phyloP scores from a whole-genome alignment of 306 rosid genomes.

The Prinsepia uniflora region DNA sequence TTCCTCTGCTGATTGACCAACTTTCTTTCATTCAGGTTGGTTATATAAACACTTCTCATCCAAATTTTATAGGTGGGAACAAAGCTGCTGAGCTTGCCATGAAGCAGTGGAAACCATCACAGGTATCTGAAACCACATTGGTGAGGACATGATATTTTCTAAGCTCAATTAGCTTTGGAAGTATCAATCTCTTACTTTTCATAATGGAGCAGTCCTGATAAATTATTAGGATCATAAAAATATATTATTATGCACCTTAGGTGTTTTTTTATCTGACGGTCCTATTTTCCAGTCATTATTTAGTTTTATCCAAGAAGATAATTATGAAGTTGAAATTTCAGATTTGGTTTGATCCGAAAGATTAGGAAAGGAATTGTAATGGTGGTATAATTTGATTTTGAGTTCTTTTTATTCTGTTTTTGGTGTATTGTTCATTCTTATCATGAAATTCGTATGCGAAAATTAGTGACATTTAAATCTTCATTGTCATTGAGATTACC shows the following conservation, averaged over 20 bases:
- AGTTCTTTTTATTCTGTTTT: not conserved
- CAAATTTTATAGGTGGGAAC: constrained; percentile 42
- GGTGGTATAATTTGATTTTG: not conserved
- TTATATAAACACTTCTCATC: constrained; percentile 42
- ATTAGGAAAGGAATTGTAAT: not conserved
- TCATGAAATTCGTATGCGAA: not conserved
- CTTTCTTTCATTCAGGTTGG: constrained; percentile 31
- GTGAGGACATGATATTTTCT: not conserved
- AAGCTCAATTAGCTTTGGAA: not conserved
- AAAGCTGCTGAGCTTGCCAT: constrained; percentile 41
- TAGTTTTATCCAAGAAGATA: not conserved
- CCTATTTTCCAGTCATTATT: too few species aligned
- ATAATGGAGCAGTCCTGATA: not conserved
- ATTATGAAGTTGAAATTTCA: not conserved
- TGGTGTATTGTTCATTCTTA: not conserved
- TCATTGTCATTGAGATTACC: not conserved
- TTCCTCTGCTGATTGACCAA: constrained; percentile 4
- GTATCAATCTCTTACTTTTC: not conserved
- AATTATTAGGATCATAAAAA: not conserved
- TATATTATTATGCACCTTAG: not conserved
- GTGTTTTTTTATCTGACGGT: not conserved
- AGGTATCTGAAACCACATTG: constrained; percentile 26
- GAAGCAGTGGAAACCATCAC: constrained; percentile 32
- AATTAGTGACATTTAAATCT: not conserved
- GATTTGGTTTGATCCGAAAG: not conserved